Conservation (phyloP, 1,139 yeast species). For the Spencermartinsiella ligniputridi region DNA sequence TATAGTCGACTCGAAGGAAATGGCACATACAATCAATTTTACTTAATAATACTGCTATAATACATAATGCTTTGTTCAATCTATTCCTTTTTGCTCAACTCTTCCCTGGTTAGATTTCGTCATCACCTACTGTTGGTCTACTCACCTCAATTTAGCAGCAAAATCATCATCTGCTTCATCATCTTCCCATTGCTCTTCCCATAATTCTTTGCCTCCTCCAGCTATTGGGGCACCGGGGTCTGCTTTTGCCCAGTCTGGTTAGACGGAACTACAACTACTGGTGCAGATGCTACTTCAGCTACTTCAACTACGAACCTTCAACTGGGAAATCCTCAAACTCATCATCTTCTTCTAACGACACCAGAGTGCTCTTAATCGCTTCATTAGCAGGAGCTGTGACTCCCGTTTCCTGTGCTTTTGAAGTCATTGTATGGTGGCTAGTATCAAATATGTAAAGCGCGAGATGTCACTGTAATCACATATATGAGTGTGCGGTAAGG, state of each 20-base stretch:
- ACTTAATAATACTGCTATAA: too few relatives aligned
- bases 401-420: not conserved
- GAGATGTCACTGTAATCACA: too few relatives aligned
- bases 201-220: conserved; percentile 47
- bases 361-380: conserved; percentile 29
- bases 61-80: not conserved
- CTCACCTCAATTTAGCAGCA: conserved; percentile 59
- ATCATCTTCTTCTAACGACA: conserved; percentile 82
- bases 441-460: too few relatives aligned
- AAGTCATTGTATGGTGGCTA: too few relatives aligned
- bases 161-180: conserved; percentile 84
- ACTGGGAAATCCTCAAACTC: conserved; percentile 94
- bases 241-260: conserved; percentile 47
- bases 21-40: too few relatives aligned
- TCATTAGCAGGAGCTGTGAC: not conserved
- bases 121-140: too few relatives aligned
- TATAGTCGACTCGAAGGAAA: too few relatives aligned
- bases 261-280: not conserved
- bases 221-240: conserved; percentile 40
- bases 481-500: too few relatives aligned
- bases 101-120: conserved; percentile 1
- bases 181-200: conserved; percentile 98
- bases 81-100: conserved; percentile 3
- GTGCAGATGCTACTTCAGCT: not conserved
- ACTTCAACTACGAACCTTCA: conserved; percentile 49